Conservation (phyloP, 2,329 filamentous ascomycete species). For the Teratosphaeria zuluensis region DNA sequence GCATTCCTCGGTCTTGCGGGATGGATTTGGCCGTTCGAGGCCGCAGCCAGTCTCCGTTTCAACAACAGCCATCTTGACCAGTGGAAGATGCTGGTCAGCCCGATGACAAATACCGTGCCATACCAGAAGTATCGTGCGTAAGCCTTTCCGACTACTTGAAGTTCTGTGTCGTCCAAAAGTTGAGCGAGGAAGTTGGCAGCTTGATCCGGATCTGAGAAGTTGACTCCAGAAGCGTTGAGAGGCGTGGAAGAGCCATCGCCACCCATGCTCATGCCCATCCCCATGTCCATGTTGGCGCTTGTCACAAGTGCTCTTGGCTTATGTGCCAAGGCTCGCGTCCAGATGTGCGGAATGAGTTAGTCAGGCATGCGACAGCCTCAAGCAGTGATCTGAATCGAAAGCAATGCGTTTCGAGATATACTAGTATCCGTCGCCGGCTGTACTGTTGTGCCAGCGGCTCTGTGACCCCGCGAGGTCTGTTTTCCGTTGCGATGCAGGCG, state of each 20-base stretch:
- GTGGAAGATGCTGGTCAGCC: conserved; percentile 23
- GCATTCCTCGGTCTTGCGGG: conserved; percentile 25
- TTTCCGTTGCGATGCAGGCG: neutral
- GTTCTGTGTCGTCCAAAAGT: conserved; percentile 27
- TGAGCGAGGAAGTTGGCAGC: conserved; percentile 27
- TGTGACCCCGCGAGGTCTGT: neutral
- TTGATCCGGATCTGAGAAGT: conserved; percentile 29
- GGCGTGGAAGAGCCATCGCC: conserved; percentile 12
- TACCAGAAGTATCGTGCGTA: conserved; percentile 33
- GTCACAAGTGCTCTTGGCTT: too few species aligned
- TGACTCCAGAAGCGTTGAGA: conserved; percentile 26
- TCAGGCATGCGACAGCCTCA: neutral
- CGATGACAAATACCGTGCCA: conserved; percentile 28
- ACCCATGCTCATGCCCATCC: conserved; percentile 15
- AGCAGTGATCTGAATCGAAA: neutral
- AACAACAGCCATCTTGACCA: conserved; percentile 17
- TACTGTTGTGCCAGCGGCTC: neutral
- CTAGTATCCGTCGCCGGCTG: neutral
- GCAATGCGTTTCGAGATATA: neutral
- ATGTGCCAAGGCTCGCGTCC: neutral
- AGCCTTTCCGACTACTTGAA: conserved; percentile 27
- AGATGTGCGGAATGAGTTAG: neutral
- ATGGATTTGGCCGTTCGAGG: conserved; percentile 21
- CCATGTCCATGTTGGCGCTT: conserved; percentile 9
- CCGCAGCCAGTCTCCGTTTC: conserved; percentile 26